A percentile compares a stretch with the other conserved stretches of the same genome.
Conservation (phyloP, 2,329 filamentous ascomycete species). For the Calonectria honghensis region DNA sequence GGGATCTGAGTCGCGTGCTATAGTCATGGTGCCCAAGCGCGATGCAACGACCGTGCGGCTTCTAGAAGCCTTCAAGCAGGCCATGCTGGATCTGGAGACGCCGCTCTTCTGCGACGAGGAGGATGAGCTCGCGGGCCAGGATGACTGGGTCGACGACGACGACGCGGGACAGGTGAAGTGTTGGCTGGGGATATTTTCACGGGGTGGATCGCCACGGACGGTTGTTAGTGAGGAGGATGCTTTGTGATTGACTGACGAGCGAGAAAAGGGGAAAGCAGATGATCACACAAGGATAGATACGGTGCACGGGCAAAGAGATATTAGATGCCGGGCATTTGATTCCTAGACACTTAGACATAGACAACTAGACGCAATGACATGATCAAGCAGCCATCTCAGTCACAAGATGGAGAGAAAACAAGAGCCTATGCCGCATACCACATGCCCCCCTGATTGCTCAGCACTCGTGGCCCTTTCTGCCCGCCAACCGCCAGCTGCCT, state of each 20-base stretch:
- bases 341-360: conserved; percentile 33
- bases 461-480: background rate
- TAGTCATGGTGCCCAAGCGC: conserved; percentile 88
- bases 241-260: conserved; percentile 26
- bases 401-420: conserved; percentile 34
- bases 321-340: background rate
- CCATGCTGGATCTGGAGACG: conserved; percentile 72
- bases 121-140: conserved; percentile 78
- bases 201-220: conserved; percentile 54
- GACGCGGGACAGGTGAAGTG: conserved; percentile 74
- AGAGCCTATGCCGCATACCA: background rate
- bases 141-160: conserved; percentile 81
- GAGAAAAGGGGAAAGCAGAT: conserved; percentile 2
- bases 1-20: conserved; percentile 75
- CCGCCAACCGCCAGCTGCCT: conserved; percentile 13
- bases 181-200: conserved; percentile 80
- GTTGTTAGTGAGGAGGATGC: conserved; percentile 41
- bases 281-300: conserved; percentile 11
- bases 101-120: conserved; percentile 74
- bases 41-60: conserved; percentile 80
- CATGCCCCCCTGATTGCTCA: conserved; percentile 29
- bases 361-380: conserved; percentile 26
- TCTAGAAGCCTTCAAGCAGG: conserved; percentile 75
- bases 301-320: conserved; percentile 21
- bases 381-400: conserved; percentile 16